Evolutionary conservation across 2,329 filamentous ascomycete genomes (phyloP), one percentile per base, ranked within the genome.

Genomic region (Ophiocordyceps camponoti-saundersi): DNA sequence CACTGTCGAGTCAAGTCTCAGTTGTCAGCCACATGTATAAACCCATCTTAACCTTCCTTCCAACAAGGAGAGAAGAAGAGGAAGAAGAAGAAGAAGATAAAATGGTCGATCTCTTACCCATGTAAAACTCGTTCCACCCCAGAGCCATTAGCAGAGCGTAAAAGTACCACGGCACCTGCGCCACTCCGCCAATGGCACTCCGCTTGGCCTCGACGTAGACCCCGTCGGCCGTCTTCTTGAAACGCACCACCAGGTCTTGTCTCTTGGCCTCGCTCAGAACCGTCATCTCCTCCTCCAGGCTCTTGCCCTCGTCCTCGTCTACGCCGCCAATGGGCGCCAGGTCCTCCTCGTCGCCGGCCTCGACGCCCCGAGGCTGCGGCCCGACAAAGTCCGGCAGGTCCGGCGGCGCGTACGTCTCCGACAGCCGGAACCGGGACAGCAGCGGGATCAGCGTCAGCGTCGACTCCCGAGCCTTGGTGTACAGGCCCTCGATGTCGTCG

Each of bases 181-280:
- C 85, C 56, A 98, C 85, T 48, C 90, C 89, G 47, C 92, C 92
- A 60, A 98, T 93, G 41, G 92, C 92, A 60, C 90, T 89, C 49
- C 92, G 79, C 73, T 98, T 98, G 45, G 92, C 92, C 68, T 98
- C 92, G 41, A 98, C 89, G 57, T 95, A 98, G 4, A 98, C 90
- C 8, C 89, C 92, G 60, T 98, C 92, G 1, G 92, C 92, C 34
- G 87, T 92, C 74, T 96, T 96, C 74, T 95, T 96, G 75, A 98
- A 98, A 47, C 92, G 77, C 15, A 94, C 83, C 11, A 88, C 86
- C 26, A 98, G 75, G 60, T 98, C 89, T 60, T 94, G 85, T 50
- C 85, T 78, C 67, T 95, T 95, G 53, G 79, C 75, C 64, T 96
- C 90, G 57, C 82, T 83, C 44, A 98, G 73, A n/a, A 96, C 78